Base-by-base conservation (phyloP, 768 basidiomycete species). In the Amyloporia xantha region DNA sequence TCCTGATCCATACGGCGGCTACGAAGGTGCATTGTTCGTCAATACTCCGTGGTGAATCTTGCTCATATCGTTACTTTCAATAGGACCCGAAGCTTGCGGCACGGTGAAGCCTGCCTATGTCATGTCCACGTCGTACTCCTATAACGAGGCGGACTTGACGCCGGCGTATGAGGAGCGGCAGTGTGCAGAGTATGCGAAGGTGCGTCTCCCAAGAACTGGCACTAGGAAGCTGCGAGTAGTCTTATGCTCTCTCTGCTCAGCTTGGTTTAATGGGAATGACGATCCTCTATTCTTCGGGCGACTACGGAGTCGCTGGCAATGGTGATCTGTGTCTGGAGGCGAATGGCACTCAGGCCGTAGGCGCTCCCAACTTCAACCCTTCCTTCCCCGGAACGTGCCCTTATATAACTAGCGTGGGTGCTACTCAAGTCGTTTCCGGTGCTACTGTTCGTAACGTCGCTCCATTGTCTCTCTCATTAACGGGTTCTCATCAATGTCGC, bases 171-270 rank as follows among this genome's bases (percentile, higher is more conserved):
- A 68, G 20, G 55, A 54, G 30, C 68, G 73, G 27, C 71, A 74
- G 46, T 75, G 73, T 54, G 52, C 61, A 4, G 75, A 76, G 53
- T 76, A 74, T 49, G 74, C 62, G 26, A 76, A 76, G 50, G 49
- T 53, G 7, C 19, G 44, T 37, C 19, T 13, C 11, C n/a, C n/a
- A 20, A 28, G 15, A 20, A 24, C n/a, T n/a, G n/a, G n/a, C n/a
- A n/a, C n/a, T n/a, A n/a, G n/a, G n/a, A n/a, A n/a, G n/a, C n/a
- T n/a, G n/a, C n/a, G n/a, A n/a, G n/a, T n/a, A n/a, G n/a, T n/a
- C n/a, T n/a, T n/a, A n/a, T n/a, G n/a, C n/a, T n/a, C n/a, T n/a
- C n/a, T n/a, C n/a, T n/a, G n/a, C n/a, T n/a, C 41, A 62, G 62
- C 54, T 69, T 24, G 68, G 68, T 7, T 49, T 68, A 19, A 53